Percentiles rank a stretch among this genome's conserved stretches.
phyloP scores from a whole-genome alignment of 495 filamentous ascomycete genomes.

The Xanthoparmelia taractica region DNA sequence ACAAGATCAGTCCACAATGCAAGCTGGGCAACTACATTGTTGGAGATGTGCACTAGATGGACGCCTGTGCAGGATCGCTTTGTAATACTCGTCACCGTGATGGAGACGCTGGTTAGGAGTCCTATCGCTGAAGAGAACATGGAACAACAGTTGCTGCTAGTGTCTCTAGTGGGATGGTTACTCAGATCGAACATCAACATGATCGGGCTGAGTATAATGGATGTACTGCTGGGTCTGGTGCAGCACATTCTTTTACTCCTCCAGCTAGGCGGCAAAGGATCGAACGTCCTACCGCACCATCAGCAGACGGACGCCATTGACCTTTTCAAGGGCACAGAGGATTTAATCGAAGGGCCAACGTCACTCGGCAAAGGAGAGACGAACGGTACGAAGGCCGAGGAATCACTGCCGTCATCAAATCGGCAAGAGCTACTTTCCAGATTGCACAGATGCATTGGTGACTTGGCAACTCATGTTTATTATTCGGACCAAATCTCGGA shows the following conservation, averaged over 20 bases:
- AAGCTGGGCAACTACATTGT: constrained; percentile 72
- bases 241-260: constrained; percentile 69
- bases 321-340: constrained; percentile 22
- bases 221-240: constrained; percentile 73
- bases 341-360: constrained; percentile 12
- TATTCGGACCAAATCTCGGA: constrained; percentile 90
- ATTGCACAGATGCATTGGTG: constrained; percentile 69
- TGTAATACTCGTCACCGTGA: constrained; percentile 69
- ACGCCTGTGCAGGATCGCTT: constrained; percentile 87
- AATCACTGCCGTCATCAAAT: constrained; percentile 35
- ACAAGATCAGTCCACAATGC: constrained; percentile 34
- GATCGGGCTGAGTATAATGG: constrained; percentile 89
- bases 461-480: constrained; percentile 87
- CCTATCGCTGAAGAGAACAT: constrained; percentile 58
- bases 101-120: constrained; percentile 62
- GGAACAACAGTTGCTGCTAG: constrained; percentile 60
- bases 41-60: constrained; percentile 71
- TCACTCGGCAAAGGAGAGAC: constrained; percentile 18
- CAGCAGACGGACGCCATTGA: constrained; percentile 30
- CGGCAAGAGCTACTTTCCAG: constrained; percentile 52
- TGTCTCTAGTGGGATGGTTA: constrained; percentile 68
- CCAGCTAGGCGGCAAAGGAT: constrained; percentile 45
- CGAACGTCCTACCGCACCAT: constrained; percentile 28
- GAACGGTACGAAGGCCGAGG: constrained; percentile 22
- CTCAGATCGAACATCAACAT: constrained; percentile 81